Conservation (phyloP, 805 yeast species). For the Jamesozyma rosinii region DNA sequence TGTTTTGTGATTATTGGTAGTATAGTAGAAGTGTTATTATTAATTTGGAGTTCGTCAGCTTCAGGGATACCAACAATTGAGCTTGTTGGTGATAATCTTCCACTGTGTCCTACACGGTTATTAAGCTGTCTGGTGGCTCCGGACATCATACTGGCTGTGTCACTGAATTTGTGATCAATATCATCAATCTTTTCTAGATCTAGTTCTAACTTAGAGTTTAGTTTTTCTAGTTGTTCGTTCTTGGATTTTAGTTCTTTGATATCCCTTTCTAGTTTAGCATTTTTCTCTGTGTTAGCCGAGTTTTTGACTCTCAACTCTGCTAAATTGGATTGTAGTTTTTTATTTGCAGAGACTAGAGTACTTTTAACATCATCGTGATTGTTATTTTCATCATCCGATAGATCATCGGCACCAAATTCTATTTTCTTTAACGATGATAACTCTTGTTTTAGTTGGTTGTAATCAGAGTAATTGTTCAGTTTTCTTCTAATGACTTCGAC, state of each 20-base stretch:
- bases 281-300: constrained; percentile 36
- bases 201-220: constrained; percentile 58
- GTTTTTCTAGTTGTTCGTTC: constrained; percentile 34
- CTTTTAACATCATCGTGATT: constrained; percentile 39
- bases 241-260: constrained; percentile 32
- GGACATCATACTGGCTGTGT: constrained; percentile 59
- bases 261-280: constrained; percentile 34
- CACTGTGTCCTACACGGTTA: constrained; percentile 24
- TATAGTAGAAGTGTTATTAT: constrained; percentile 39
- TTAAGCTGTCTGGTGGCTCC: constrained; percentile 39
- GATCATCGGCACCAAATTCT: constrained; percentile 51
- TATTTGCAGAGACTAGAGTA: constrained; percentile 61
- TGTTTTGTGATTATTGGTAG: constrained; percentile 87
- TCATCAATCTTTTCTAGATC: constrained; percentile 59
- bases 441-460: constrained; percentile 74
- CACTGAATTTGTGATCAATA: constrained; percentile 31
- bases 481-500: constrained; percentile 41
- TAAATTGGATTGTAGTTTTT: constrained; percentile 59
- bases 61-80: constrained; percentile 41
- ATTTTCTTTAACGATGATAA: constrained; percentile 61
- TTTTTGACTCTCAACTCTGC: constrained; percentile 56
- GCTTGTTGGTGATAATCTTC: constrained; percentile 43
- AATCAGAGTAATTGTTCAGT: constrained; percentile 50
- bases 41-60: constrained; percentile 22
- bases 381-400: constrained; percentile 22